These are phyloP conservation scores for Penicillium italicum DNA, from an alignment of 2,329 filamentous ascomycete species.

Conservation along the genomic window DNA sequence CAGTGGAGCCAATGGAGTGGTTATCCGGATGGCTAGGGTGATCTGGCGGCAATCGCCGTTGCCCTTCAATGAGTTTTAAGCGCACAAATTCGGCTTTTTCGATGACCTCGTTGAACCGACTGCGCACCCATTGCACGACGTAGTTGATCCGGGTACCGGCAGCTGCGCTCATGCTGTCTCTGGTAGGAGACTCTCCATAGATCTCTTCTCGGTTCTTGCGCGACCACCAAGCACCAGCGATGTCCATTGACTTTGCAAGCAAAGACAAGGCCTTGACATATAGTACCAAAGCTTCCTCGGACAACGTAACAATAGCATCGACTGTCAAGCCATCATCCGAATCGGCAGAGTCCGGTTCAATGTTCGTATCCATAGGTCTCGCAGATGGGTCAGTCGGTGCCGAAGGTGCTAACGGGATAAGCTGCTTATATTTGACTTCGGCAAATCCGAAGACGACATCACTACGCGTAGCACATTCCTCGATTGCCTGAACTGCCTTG, in stretches of 20 bases:
- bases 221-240: constrained; percentile 88
- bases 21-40: constrained; percentile 85
- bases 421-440: constrained; percentile 96
- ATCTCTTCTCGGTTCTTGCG: constrained; percentile 67
- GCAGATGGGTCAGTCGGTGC: constrained; percentile 35
- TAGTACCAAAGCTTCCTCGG: constrained; percentile 89
- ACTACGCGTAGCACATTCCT: constrained; percentile 87
- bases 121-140: constrained; percentile 91
- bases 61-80: constrained; percentile 78
- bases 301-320: constrained; percentile 80
- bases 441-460: constrained; percentile 97
- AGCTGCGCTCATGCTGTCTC: constrained; percentile 49
- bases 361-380: constrained; percentile 27
- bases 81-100: constrained; percentile 96
- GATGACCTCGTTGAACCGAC: constrained; percentile 91
- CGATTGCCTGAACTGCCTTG: constrained; percentile 73
- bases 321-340: constrained; percentile 74
- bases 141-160: constrained; percentile 74
- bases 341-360: constrained; percentile 40
- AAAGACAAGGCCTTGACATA: constrained; percentile 93
- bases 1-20: constrained; percentile 58
- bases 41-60: constrained; percentile 75
- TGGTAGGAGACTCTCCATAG: constrained; percentile 43
- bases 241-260: constrained; percentile 91
- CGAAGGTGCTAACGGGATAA: constrained; percentile 83